Conservation (phyloP, 805 yeast genomes). For the Kodamaea kaohsiungensis region DNA sequence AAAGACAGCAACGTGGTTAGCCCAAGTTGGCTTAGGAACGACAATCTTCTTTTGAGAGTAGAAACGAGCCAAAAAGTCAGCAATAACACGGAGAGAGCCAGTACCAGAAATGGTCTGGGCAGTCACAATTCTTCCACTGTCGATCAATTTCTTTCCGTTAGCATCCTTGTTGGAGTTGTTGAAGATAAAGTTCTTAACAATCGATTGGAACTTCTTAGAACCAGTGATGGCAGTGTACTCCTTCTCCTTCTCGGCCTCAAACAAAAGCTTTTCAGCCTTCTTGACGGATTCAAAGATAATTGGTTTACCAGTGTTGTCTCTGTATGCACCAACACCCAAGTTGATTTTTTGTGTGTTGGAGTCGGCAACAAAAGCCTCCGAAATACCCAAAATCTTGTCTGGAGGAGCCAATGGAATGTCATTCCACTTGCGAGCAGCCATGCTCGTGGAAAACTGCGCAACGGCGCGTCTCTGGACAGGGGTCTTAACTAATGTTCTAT, state of each 20-base stretch:
- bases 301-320: constrained; percentile 86
- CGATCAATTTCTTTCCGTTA: constrained; percentile 55
- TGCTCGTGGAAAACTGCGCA: constrained; percentile 9
- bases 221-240: constrained; percentile 91
- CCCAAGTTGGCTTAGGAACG: constrained; percentile 92
- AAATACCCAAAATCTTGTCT: constrained; percentile 81
- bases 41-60: constrained; percentile 56
- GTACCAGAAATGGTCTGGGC: constrained; percentile 94
- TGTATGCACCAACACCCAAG: constrained; percentile 90
- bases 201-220: constrained; percentile 60
- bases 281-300: constrained; percentile 80
- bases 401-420: constrained; percentile 64
- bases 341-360: constrained; percentile 55
- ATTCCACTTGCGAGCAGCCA: constrained; percentile 12
- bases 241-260: constrained; percentile 59
- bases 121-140: constrained; percentile 69
- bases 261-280: constrained; percentile 58
- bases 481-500: constrained; percentile 5
- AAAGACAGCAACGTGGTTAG: constrained; percentile 85
- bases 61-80: constrained; percentile 70
- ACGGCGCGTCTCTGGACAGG: constrained; percentile 6
- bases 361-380: constrained; percentile 74
- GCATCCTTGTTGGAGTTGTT: constrained; percentile 55
- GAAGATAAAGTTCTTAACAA: constrained; percentile 72
- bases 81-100: constrained; percentile 86